phyloP scores from a whole-genome alignment of 306 rosid species.

The Vigna reflexopilosa region DNA sequence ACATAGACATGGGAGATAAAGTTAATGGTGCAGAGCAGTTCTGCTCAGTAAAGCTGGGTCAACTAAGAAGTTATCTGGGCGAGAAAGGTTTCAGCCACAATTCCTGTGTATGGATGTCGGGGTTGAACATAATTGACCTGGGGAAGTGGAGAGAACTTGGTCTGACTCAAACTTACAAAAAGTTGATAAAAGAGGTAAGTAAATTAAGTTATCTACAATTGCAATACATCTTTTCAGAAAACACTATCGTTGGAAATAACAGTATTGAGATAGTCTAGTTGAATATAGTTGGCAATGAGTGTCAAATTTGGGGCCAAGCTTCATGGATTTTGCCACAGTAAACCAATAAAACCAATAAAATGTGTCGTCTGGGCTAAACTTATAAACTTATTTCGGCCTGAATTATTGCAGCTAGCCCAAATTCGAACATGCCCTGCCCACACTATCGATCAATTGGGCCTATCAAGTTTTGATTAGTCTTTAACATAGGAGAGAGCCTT shows the following conservation, averaged over 20 bases:
- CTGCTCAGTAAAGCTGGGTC: constrained; percentile 78
- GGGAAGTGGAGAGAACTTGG: constrained; percentile 89
- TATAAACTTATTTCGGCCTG: background rate
- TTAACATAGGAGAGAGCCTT: background rate
- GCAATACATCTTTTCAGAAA: constrained; percentile 35
- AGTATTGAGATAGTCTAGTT: constrained; percentile 4
- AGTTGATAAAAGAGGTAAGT: constrained; percentile 73
- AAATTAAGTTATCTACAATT: constrained; percentile 15
- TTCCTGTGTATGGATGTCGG: constrained; percentile 94
- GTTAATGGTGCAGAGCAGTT: constrained; percentile 85
- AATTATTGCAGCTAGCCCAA: constrained; percentile 1
- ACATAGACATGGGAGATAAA: constrained; percentile 76
- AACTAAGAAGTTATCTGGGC: constrained; percentile 70
- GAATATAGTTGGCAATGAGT: background rate
- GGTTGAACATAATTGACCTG: constrained; percentile 88
- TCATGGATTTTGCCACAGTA: constrained; percentile 1
- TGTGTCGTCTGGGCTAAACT: background rate
- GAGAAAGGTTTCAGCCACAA: constrained; percentile 52
- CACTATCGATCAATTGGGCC: background rate
- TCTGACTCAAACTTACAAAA: constrained; percentile 72
- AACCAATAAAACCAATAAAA: constrained; percentile 18
- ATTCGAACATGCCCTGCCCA: background rate
- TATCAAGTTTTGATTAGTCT: background rate
- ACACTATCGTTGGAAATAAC: constrained; percentile 23
- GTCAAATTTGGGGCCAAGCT: constrained; percentile 21